A percentile compares a stretch with the other conserved stretches of the same genome.
Conservation (phyloP, 495 filamentous ascomycete genomes). For the Jackrogersella multiformis region DNA sequence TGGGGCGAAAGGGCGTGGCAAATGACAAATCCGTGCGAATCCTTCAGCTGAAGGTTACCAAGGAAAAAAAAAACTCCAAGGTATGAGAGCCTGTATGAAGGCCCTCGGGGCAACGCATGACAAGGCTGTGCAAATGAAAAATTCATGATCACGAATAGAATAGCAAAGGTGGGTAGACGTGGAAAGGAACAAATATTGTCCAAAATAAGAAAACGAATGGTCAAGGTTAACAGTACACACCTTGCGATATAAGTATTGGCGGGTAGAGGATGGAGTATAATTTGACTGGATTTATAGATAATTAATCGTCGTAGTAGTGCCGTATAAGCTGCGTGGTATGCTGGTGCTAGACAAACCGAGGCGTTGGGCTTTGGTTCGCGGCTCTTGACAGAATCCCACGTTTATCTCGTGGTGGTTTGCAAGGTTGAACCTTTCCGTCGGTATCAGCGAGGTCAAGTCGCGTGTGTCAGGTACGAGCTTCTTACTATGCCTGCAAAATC, state of each 20-base stretch:
- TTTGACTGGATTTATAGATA: slow-evolving; percentile 6
- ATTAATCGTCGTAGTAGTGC: slow-evolving; percentile 14
- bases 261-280: slow-evolving; percentile 7
- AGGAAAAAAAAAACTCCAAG: not conserved
- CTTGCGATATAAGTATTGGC: slow-evolving; percentile 8
- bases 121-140: not conserved
- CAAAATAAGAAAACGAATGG: slow-evolving; percentile 3
- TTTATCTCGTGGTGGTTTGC: slow-evolving; percentile 41
- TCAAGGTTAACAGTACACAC: slow-evolving; percentile 8
- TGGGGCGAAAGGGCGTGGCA: not conserved
- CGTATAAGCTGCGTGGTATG: not conserved
- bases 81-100: slow-evolving; percentile 7
- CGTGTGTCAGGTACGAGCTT: slow-evolving; percentile 36
- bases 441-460: slow-evolving; percentile 38
- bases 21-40: slow-evolving; percentile 36
- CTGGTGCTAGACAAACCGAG: slow-evolving; percentile 15
- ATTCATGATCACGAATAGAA: not conserved
- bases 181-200: not conserved
- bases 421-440: slow-evolving; percentile 41
- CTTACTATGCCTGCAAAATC: slow-evolving; percentile 37
- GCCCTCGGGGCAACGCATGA: not conserved
- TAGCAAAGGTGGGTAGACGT: not conserved
- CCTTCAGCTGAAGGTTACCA: slow-evolving; percentile 40
- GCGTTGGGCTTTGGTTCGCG: slow-evolving; percentile 22
- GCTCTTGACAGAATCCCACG: slow-evolving; percentile 33